A percentile compares a stretch with the other conserved stretches of the same genome.
phyloP scores from a whole-genome alignment of 768 basidiomycete genomes.

The Leccinum sublutescens region DNA sequence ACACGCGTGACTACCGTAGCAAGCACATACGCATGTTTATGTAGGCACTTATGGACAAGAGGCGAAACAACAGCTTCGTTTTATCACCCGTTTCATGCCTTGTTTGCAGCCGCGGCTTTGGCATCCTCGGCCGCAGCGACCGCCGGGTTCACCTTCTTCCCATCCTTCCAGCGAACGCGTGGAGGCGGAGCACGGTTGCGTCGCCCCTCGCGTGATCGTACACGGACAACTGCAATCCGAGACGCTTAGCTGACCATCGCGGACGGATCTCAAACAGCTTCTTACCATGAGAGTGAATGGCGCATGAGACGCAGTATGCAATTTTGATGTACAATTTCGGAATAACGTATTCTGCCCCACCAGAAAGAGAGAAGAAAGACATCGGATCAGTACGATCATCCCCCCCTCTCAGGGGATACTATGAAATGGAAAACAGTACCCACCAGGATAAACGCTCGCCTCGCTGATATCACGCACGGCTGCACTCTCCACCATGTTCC shows the following conservation, averaged over 20 bases:
- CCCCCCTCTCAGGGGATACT: background rate
- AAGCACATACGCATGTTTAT: background rate
- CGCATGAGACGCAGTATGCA: conserved; percentile 97
- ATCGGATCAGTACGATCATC: background rate
- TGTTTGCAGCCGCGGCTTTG: conserved; percentile 55
- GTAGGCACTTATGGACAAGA: background rate
- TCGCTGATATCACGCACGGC: conserved; percentile 97
- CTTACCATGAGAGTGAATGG: conserved; percentile 97
- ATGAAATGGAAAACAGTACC: conserved; percentile 26
- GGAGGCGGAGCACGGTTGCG: conserved; percentile 98
- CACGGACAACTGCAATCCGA: conserved; percentile 77
- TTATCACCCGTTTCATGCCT: conserved; percentile 41
- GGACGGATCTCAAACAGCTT: background rate
- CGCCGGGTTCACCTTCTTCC: conserved; percentile 95
- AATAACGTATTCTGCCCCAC: conserved; percentile 78
- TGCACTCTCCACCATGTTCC: conserved; percentile 99
- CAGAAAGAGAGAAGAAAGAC: background rate
- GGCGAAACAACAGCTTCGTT: conserved; percentile 6
- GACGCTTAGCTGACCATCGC: background rate
- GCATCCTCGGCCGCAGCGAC: conserved; percentile 91
- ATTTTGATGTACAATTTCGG: conserved; percentile 99
- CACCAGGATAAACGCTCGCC: conserved; percentile 89
- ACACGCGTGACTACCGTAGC: background rate
- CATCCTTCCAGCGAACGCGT: conserved; percentile 92
- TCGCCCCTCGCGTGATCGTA: conserved; percentile 92